Evolutionary conservation across 352 stramenopile genomes (phyloP).

Genomic region (Hyaloperonospora brassicae): DNA sequence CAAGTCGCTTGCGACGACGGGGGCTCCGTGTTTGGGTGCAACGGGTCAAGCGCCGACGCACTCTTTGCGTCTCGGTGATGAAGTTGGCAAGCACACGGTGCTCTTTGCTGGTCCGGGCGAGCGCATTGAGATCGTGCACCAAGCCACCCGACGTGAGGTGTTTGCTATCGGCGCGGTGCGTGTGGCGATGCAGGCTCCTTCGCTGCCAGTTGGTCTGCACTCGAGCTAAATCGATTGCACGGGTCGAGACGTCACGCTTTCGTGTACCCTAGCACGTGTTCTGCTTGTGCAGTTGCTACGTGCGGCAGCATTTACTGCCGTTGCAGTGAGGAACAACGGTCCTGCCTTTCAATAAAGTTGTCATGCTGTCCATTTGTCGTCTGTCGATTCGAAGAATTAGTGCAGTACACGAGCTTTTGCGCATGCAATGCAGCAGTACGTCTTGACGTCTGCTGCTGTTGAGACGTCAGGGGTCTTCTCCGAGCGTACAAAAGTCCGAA

Average conservation of each 20-base stretch:
- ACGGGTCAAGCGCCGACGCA: slow-evolving; percentile 44
- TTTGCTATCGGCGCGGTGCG: slow-evolving; percentile 74
- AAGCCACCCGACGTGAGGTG: slow-evolving; percentile 68
- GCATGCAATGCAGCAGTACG: too few species aligned
- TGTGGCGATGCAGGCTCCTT: slow-evolving; percentile 45
- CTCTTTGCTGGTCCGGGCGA: slow-evolving; percentile 71
- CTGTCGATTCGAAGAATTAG: too few species aligned
- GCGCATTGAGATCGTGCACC: slow-evolving; percentile 81
- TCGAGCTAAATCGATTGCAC: slow-evolving; percentile 34
- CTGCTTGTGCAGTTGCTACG: slow-evolving; percentile 10
- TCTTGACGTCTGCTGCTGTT: too few species aligned
- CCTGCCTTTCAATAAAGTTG: slow-evolving; percentile 23
- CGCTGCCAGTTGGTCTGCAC: slow-evolving; percentile 48
- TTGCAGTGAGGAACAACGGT: slow-evolving; percentile 8
- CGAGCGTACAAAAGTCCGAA: too few species aligned
- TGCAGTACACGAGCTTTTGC: too few species aligned
- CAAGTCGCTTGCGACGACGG: slow-evolving; percentile 55
- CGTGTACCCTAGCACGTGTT: slow-evolving; percentile 19
- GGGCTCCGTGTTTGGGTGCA: slow-evolving; percentile 41
- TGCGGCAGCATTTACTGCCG: slow-evolving; percentile 5
- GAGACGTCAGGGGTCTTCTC: too few species aligned
- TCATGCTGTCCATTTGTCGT: slow-evolving; percentile 5
- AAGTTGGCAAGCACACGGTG: slow-evolving; percentile 78
- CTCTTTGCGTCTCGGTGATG: slow-evolving; percentile 70
- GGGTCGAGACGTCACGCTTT: slow-evolving; percentile 7